Conservation (phyloP, 2,329 filamentous ascomycete genomes). For the Cryphonectria naterciae region DNA sequence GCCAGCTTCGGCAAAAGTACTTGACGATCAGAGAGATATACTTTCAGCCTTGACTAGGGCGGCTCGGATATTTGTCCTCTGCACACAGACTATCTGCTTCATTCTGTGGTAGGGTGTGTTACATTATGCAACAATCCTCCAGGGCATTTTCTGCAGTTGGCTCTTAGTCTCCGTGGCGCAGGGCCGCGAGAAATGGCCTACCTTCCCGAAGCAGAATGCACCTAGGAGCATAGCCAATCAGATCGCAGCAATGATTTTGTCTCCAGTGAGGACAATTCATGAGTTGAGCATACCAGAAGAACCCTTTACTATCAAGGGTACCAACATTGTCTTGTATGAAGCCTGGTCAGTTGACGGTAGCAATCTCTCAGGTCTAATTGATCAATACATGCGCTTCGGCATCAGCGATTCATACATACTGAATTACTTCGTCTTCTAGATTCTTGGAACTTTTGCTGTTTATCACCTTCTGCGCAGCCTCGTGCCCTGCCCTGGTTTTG, state of each 20-base stretch:
- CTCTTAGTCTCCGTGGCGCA: background rate
- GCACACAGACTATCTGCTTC: background rate
- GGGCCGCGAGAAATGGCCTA: background rate
- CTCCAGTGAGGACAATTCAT: background rate
- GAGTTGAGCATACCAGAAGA: background rate
- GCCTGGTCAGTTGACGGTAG: fast-evolving
- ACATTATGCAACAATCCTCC: background rate
- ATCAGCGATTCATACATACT: background rate
- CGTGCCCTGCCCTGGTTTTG: background rate
- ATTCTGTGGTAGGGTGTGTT: background rate
- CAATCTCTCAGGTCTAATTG: background rate
- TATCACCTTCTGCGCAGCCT: background rate
- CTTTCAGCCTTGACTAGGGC: background rate
- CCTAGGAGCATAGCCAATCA: background rate
- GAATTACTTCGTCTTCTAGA: background rate
- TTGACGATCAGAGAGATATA: background rate
- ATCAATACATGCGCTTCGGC: background rate
- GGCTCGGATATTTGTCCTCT: background rate
- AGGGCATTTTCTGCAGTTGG: conserved; percentile 1
- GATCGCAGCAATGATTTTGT: background rate
- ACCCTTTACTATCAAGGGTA: background rate
- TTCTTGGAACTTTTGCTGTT: background rate
- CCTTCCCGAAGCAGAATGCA: background rate
- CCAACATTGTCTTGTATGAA: background rate
- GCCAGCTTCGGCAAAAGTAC: background rate